Evolutionary conservation across 108 stramenopile species (phyloP), one percentile per base, ranked within the genome.

Genomic region (Chaetoceros tenuissimus): DNA sequence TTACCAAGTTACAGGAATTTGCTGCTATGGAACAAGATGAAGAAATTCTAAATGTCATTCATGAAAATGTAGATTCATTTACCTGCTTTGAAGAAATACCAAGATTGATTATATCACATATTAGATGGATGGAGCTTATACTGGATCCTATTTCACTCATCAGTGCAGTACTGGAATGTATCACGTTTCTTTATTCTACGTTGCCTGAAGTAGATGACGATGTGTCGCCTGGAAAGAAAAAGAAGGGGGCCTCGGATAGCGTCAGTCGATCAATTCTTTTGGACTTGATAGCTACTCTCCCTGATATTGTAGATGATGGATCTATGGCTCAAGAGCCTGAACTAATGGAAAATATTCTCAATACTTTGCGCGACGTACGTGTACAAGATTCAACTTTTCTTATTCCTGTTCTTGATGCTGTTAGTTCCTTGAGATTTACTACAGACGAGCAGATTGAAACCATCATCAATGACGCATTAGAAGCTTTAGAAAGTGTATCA

Each of bases 361-460:
- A 64, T 19, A 66, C 73, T 22, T 31, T 74, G 22, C 62, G 53
- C 31, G 24, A 55, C 3, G 44, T 74, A 18, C 60, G 69, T 19
- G 3, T 28, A 31, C 59, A 73, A 49, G 77, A 78, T 55, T 54
- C 65, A 3, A 51, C 73, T 1, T 54, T 74, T 23, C 66, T 78
- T 27, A 53, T 78, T 0, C 77, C 77, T 17, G 55, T 60, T 50
- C 40, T 78, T 0, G 77, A 78, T 59, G 77, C 77, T 0, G 49
- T 78, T 30, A 63, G 64, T 17, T 68, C 67, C 23, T 48, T 78
- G 28, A 69, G 13, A 40, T 60, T 89, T 10, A 80, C 84, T 0
- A 48, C 51, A 18, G 88, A 89, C 48, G 21, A 54, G n/a, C 70
- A 77, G 28, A 62, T 89, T 24, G 81, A 85, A 65, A 53, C 62